Evolutionary conservation across 2,329 filamentous ascomycete species (phyloP).

Genomic region (Penicillium aurantiogriseum): DNA sequence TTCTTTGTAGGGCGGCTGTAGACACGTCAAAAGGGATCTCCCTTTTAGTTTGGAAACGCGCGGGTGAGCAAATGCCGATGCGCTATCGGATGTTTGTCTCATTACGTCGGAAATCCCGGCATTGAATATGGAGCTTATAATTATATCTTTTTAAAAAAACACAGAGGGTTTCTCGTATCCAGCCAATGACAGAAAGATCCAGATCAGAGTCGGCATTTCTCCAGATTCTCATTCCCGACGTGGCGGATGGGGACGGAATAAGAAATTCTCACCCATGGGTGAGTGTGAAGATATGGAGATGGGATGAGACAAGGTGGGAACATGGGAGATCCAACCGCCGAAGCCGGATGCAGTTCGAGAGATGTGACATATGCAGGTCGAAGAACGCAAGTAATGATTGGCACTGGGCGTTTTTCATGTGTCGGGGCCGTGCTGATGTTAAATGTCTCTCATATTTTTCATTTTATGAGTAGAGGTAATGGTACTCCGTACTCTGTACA

Average conservation of each 20-base stretch:
- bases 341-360: constrained; percentile 1
- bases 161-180: background rate
- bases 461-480: background rate
- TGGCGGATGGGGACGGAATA: background rate
- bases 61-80: background rate
- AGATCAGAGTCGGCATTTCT: background rate
- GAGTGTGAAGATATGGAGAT: background rate
- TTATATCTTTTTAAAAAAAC: background rate
- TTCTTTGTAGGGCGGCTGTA: constrained; percentile 2
- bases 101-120: background rate
- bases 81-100: background rate
- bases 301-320: no score
- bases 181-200: background rate
- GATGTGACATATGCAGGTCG: constrained; percentile 14
- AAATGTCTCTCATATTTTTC: background rate
- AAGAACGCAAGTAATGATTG: constrained; percentile 9
- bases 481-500: background rate
- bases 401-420: background rate
- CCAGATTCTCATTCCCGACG: constrained; percentile 3
- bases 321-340: background rate
- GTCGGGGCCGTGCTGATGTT: constrained; percentile 2
- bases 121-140: background rate
- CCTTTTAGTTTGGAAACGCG: background rate
- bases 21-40: background rate
- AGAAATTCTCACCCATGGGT: background rate